Conservation (phyloP, 768 basidiomycete species). For the Cubamyces lactineus region DNA sequence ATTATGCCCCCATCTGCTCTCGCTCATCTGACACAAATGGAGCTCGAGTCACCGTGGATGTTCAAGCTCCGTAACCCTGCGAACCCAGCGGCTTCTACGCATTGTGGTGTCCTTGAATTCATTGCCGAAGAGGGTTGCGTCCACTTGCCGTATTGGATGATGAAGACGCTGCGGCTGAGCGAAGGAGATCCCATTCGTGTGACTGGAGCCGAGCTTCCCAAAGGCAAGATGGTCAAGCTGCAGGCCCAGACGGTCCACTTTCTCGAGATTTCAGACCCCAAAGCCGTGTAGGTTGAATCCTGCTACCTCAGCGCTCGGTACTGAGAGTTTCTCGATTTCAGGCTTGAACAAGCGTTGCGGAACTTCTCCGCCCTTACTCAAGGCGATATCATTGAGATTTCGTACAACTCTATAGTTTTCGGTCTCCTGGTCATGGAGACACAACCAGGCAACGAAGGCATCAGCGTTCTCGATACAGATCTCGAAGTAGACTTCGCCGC, state of each 20-base stretch:
- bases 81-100: slow-evolving; percentile 83
- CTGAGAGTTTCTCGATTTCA: slow-evolving; percentile 34
- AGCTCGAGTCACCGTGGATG: slow-evolving; percentile 92
- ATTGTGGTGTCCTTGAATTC: slow-evolving; percentile 98
- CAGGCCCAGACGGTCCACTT: slow-evolving; percentile 96
- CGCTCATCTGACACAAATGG: slow-evolving; percentile 83
- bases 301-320: background rate
- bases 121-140: slow-evolving; percentile 96
- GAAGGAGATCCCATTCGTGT: slow-evolving; percentile 97
- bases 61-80: slow-evolving; percentile 93
- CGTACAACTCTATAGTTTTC: slow-evolving; percentile 95
- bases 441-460: slow-evolving; percentile 83
- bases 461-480: slow-evolving; percentile 92
- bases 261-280: slow-evolving; percentile 95
- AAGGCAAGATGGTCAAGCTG: slow-evolving; percentile 95
- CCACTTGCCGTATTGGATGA: slow-evolving; percentile 99
- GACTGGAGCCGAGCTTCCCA: slow-evolving; percentile 83
- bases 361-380: slow-evolving; percentile 92
- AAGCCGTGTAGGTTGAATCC: slow-evolving; percentile 80
- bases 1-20: slow-evolving; percentile 97
- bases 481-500: slow-evolving; percentile 97
- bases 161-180: slow-evolving; percentile 90
- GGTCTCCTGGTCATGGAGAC: slow-evolving; percentile 96
- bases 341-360: slow-evolving; percentile 92
- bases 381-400: slow-evolving; percentile 97